A percentile compares a stretch with the other conserved stretches of the same genome.
Evolutionary conservation across 106 monocot genomes (phyloP).

Genomic region (Posidonia australis): DNA sequence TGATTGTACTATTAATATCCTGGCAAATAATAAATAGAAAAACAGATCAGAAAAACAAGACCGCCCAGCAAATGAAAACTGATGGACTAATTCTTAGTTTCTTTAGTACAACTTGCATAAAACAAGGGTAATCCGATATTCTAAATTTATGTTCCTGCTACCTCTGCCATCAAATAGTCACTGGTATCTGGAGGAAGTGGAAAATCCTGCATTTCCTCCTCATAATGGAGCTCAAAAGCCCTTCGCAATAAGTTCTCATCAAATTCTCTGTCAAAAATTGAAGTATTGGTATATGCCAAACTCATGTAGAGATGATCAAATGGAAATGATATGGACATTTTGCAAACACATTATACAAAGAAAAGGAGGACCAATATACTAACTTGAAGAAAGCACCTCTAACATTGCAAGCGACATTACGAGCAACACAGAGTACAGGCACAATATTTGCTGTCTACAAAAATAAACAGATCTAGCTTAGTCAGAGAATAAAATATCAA

Average conservation of each 20-base stretch:
- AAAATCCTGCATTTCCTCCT: constrained; percentile 64
- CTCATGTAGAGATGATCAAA: not conserved
- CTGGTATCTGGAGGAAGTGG: constrained; percentile 79
- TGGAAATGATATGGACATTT: not conserved
- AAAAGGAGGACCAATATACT: not conserved
- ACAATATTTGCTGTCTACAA: constrained; percentile 62
- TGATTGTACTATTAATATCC: constrained; percentile 35
- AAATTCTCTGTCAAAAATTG: constrained; percentile 50
- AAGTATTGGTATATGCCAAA: not conserved
- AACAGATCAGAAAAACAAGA: not conserved
- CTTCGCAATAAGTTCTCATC: constrained; percentile 64
- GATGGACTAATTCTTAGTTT: not conserved
- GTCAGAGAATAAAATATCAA: not conserved
- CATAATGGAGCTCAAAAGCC: constrained; percentile 60
- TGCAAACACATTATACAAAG: not conserved
- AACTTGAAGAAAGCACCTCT: constrained; percentile 88
- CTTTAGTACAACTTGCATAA: not conserved
- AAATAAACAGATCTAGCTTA: not conserved
- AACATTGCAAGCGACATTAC: constrained; percentile 98
- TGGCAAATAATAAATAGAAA: constrained; percentile 12
- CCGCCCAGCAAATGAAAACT: not conserved
- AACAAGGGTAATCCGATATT: not conserved
- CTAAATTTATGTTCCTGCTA: constrained; percentile 4
- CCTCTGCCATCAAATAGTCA: constrained; percentile 71
- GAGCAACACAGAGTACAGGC: constrained; percentile 85